Evolutionary conservation across 306 rosid species (phyloP).

Genomic region (Phaseolus lunatus): DNA sequence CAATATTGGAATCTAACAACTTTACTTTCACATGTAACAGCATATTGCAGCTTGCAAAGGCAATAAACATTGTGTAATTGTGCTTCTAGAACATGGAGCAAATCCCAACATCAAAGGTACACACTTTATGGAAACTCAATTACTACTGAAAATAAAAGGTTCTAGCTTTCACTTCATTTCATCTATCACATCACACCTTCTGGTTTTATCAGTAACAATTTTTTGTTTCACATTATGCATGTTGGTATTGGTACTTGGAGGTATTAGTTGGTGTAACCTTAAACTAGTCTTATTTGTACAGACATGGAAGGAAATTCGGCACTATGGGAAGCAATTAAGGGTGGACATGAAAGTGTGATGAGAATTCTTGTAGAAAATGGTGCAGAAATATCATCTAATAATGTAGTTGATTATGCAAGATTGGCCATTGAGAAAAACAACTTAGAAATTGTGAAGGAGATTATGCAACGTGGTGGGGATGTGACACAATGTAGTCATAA

Average conservation of each 20-base stretch:
- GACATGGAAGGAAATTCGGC: constrained; percentile 65
- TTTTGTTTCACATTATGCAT: too few species aligned
- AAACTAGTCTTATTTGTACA: constrained; percentile 37
- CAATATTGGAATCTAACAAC: not conserved
- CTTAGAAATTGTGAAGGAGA: constrained; percentile 49
- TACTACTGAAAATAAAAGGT: not conserved
- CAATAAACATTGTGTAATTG: constrained; percentile 51
- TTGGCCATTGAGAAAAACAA: constrained; percentile 57
- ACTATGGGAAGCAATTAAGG: constrained; percentile 65
- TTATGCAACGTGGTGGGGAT: constrained; percentile 54
- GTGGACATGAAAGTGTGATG: constrained; percentile 50
- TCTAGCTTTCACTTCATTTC: not conserved
- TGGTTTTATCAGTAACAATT: too few species aligned
- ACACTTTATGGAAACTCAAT: not conserved
- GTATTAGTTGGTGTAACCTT: not conserved
- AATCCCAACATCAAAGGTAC: constrained; percentile 70
- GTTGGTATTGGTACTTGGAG: not conserved
- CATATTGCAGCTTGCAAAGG: constrained; percentile 75
- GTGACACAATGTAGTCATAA: constrained; percentile 42
- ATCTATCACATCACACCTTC: too few species aligned
- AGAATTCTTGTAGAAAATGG: constrained; percentile 64
- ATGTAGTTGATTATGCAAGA: constrained; percentile 55
- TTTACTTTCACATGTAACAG: constrained; percentile 50
- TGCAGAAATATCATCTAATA: constrained; percentile 48
- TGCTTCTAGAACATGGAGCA: constrained; percentile 66